Percentiles rank a stretch among this genome's conserved stretches.
Evolutionary conservation across 2,329 filamentous ascomycete species (phyloP).

Genomic region (Corniculantispora saksenae): DNA sequence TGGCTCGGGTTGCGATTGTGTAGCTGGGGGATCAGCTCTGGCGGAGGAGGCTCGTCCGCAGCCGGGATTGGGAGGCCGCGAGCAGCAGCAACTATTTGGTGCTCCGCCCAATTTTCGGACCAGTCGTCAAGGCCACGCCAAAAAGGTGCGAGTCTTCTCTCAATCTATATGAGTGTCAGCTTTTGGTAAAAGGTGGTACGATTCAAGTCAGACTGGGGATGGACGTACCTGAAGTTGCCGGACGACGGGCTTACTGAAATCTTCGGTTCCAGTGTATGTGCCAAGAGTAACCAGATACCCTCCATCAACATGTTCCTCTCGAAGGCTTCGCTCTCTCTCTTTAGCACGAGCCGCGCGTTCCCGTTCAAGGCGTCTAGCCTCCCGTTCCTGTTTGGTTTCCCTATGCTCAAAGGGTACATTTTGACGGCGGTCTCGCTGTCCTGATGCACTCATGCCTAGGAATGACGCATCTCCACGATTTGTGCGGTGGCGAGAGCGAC

Average conservation of each 20-base stretch:
- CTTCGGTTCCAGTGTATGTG: conserved; percentile 87
- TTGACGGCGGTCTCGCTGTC: conserved; percentile 40
- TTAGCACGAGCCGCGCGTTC: conserved; percentile 74
- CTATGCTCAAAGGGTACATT: conserved; percentile 62
- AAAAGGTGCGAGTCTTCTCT: conserved; percentile 88
- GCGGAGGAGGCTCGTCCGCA: conserved; percentile 78
- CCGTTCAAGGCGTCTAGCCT: conserved; percentile 80
- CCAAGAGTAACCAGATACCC: conserved; percentile 93
- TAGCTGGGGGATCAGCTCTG: conserved; percentile 55
- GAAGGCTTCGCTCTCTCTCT: conserved; percentile 87
- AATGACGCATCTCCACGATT: conserved; percentile 50
- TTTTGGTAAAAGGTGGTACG: background rate
- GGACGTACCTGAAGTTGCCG: conserved; percentile 80
- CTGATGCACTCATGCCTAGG: conserved; percentile 43
- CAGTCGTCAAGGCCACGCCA: conserved; percentile 94
- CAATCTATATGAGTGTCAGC: conserved; percentile 62
- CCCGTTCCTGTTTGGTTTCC: conserved; percentile 89
- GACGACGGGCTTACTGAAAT: conserved; percentile 87
- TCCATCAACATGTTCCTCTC: conserved; percentile 89
- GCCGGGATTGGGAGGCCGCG: conserved; percentile 81
- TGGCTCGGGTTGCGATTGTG: conserved; percentile 26
- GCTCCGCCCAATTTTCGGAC: conserved; percentile 84
- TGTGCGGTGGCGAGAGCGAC: conserved; percentile 25
- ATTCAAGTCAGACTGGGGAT: background rate
- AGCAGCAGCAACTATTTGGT: conserved; percentile 90